Evolutionary conservation across 176 grass and related monocot species (phyloP).

Genomic region (Carex parvula): DNA sequence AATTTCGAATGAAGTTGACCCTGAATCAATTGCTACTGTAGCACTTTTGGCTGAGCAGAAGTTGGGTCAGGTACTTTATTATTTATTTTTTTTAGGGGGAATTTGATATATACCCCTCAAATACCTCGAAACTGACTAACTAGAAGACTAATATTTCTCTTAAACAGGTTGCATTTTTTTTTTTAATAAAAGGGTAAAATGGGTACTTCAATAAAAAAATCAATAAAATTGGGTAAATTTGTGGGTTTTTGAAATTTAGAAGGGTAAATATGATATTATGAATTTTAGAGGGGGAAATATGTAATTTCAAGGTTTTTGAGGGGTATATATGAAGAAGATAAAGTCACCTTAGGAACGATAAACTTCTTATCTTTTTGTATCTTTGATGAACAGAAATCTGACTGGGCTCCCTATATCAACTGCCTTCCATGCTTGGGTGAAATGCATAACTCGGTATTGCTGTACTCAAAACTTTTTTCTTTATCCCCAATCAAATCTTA

Average conservation of each 20-base stretch:
- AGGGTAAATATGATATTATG: too few relatives aligned
- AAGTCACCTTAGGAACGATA: background rate
- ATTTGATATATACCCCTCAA: too few relatives aligned
- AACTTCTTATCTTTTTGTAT: background rate
- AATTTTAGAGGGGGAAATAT: too few relatives aligned
- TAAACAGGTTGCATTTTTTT: too few relatives aligned
- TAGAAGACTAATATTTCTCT: too few relatives aligned
- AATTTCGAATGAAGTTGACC: conserved; percentile 17
- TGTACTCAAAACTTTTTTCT: background rate
- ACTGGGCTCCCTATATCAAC: conserved; percentile 26
- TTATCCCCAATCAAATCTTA: background rate
- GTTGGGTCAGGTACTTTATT: conserved; percentile 2
- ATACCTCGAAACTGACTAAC: too few relatives aligned
- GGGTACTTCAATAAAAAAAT: too few relatives aligned
- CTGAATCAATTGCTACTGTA: conserved; percentile 10
- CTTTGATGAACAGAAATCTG: conserved; percentile 23
- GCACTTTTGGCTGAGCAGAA: conserved; percentile 25
- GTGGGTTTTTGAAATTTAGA: too few relatives aligned
- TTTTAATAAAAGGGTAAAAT: too few relatives aligned
- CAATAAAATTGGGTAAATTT: too few relatives aligned
- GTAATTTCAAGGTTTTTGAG: too few relatives aligned
- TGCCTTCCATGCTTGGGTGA: conserved; percentile 13
- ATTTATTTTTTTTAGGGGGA: background rate
- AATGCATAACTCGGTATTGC: conserved; percentile 25
- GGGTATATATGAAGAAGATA: background rate